Evolutionary conservation across 176 grass and related monocot species (phyloP), one percentile per base, ranked within the genome.

Genomic region (Bonia amplexicaulis): DNA sequence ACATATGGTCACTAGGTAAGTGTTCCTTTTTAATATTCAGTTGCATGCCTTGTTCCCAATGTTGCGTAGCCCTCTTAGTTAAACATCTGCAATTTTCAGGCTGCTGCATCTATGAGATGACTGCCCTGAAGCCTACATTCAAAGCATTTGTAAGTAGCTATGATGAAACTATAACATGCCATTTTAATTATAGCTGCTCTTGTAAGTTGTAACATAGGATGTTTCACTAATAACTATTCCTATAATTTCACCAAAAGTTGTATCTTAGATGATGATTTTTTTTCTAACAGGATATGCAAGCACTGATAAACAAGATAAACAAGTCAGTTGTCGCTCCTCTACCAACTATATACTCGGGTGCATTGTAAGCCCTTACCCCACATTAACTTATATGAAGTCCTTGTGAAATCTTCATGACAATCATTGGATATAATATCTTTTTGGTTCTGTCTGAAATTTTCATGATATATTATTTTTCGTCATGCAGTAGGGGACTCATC

Each of bases 301-400:
- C 93, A 81, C 77, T 98, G 71, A 98, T 98, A 92, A 93, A 95
- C 84, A 98, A 98, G 92, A 98, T 98, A 45, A 95, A 90, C 86
- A 95, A 90, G 64, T 93, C 96, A 17, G 75, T 89, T 41, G 79
- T 98, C 29, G 72, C 93, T 83, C 96, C 93, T 89, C 74, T 95
- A 72, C 96, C 96, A n/a, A 92, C 74, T 26, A 89, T 85, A 73
- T 98, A 93, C 68, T 95, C 96, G 14, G 91, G 91, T 78, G 87
- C 87, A 93, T 87, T 98, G 96, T 98, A 95, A 93, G 89, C 74
- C 33, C 48, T 82, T 73, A 42, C 35, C 48, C 76, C 20, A 3
- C 15, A 78, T 31, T 61, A 27, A 74, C 41, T 84, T 79, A 3
- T 37, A 86, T 48, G 8, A 5, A 29, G 25, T 63, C 44, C 51